Conservation (phyloP, 2,329 filamentous ascomycete species). For the Ustilaginoidea virens region DNA sequence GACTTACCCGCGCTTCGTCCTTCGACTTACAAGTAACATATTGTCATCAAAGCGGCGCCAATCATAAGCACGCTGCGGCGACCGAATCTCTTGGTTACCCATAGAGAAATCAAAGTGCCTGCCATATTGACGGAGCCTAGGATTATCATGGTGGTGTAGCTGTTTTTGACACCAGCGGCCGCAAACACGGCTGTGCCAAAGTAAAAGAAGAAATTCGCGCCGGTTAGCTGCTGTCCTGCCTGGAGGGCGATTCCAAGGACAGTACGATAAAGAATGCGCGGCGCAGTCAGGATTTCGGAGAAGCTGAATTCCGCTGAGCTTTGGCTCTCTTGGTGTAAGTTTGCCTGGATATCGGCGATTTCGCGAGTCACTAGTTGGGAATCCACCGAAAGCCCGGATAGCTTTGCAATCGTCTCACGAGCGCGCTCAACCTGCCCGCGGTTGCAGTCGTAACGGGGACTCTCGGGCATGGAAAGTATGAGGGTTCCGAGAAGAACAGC, state of each 20-base stretch:
- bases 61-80: constrained; percentile 46
- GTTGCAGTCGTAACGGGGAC: constrained; percentile 34
- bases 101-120: constrained; percentile 50
- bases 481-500: constrained; percentile 33
- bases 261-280: constrained; percentile 50
- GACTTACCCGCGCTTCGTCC: no score
- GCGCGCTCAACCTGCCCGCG: constrained; percentile 31
- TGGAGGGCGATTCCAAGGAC: constrained; percentile 46
- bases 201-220: constrained; percentile 54
- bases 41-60: constrained; percentile 46
- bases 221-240: constrained; percentile 52
- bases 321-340: constrained; percentile 30
- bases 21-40: constrained; percentile 28
- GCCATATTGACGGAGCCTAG: constrained; percentile 51
- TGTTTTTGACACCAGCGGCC: constrained; percentile 47
- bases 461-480: constrained; percentile 39
- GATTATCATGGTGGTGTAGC: constrained; percentile 53
- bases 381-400: constrained; percentile 26
- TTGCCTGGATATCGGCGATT: constrained; percentile 34
- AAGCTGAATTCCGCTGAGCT: constrained; percentile 30
- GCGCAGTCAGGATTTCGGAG: constrained; percentile 51
- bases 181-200: constrained; percentile 52
- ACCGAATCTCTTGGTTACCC: constrained; percentile 49
- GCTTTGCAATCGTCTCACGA: constrained; percentile 28
- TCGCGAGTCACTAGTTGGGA: constrained; percentile 27